Base-by-base conservation (phyloP, 495 filamentous ascomycete genomes). In the Penicillium turbatum region DNA sequence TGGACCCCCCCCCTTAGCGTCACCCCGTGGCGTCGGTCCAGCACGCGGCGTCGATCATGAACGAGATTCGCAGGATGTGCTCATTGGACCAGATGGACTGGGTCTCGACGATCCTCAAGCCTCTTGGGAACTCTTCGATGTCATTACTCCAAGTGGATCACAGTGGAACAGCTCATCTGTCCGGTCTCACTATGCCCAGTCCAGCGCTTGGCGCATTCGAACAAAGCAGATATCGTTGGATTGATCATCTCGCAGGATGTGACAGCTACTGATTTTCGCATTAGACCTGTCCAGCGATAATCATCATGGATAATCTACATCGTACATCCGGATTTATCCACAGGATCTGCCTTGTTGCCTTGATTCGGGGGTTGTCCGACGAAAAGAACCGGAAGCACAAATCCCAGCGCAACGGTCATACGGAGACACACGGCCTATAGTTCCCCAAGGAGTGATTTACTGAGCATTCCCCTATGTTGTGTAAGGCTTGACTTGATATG, bases 31-130 rank as follows among this genome's bases (percentile, higher is more conserved):
- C 56, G 46, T 37, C 35, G 35, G 35, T 51, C 16, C 48, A 54
- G 46, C 49, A 47, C 46, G 35, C 60, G 52, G 48, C 57, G 60
- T 59, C 60, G 61, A 64, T 64, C 61, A 55, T 61, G 35, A 53
- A 41, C 51, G 56, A 52, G 56, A 56, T 59, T 56, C 36, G 43
- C 56, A 56, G 59, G 30, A 54, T 9, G 10, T 11, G 11, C 21
- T 17, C 41, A 30, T 44, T 44, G 41, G 39, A 6, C 24, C 13
- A 15, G 15, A 10, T 17, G 26, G 27, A 15, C 15, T 45, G 63
- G 62, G 53, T 29, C 54, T 61, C 55, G 61, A 56, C 61, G 54
- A 61, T 59, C 57, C 41, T 40, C 53, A 27, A 15, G 26, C n/a
- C 37, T 39, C 15, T 37, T 37, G 1, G 9, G 35, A 37, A 13